Percentiles rank a stretch among this genome's conserved stretches.
Evolutionary conservation across 768 basidiomycete genomes (phyloP).

Genomic region (Boletales sp.): DNA sequence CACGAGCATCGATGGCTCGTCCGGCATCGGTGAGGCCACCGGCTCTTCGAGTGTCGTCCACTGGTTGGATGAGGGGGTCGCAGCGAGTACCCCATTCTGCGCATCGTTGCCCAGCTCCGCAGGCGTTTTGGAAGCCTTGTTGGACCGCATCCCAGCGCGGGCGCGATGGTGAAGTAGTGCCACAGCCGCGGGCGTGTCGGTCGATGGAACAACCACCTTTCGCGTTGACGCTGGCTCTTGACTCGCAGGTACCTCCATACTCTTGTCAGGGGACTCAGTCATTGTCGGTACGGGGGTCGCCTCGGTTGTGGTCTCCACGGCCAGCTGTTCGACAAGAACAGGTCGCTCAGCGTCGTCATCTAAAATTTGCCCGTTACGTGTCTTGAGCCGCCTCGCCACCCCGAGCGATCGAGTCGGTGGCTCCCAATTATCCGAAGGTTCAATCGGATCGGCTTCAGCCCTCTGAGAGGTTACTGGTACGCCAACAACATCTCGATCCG

Average conservation of each 20-base stretch:
- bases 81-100: constrained; percentile 10
- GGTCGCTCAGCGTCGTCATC: constrained; percentile 22
- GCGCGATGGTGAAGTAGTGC: background rate
- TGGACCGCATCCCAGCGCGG: background rate
- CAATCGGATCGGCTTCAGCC: constrained; percentile 39
- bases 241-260: constrained; percentile 12
- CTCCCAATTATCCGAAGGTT: constrained; percentile 38
- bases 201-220: constrained; percentile 5
- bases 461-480: background rate
- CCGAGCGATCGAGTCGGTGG: constrained; percentile 17
- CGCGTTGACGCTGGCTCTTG: constrained; percentile 23
- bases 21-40: constrained; percentile 22
- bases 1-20: constrained; percentile 20
- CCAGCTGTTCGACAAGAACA: constrained; percentile 19
- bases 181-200: constrained; percentile 7
- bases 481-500: background rate
- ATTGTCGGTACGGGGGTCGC: constrained; percentile 20
- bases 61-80: constrained; percentile 16
- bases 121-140: constrained; percentile 10
- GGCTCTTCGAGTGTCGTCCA: no score
- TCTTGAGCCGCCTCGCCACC: constrained; percentile 41
- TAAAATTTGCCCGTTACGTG: constrained; percentile 34
- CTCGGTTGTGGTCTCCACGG: constrained; percentile 16
- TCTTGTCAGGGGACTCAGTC: constrained; percentile 14
- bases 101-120: constrained; percentile 1